Percentiles rank a stretch among this genome's conserved stretches.
Evolutionary conservation across 2,329 filamentous ascomycete species (phyloP).

Genomic region (Stachybotrys echinatus): DNA sequence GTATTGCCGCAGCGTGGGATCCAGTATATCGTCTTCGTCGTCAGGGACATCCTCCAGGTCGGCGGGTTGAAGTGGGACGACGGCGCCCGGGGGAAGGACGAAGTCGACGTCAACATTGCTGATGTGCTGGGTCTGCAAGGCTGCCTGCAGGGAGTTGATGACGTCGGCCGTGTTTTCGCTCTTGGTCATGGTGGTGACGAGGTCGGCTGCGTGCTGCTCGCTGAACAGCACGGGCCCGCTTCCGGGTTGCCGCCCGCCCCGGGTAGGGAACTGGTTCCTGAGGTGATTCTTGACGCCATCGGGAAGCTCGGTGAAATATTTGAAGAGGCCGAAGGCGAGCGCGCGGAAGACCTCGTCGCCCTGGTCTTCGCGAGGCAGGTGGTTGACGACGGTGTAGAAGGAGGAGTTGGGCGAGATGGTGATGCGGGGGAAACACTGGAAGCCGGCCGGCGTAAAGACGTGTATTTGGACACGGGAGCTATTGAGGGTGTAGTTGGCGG

Average conservation of each 20-base stretch:
- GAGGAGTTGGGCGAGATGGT: conserved; percentile 90
- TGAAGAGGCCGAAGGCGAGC: conserved; percentile 85
- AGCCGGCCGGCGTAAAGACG: conserved; percentile 82
- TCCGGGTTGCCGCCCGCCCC: conserved; percentile 50
- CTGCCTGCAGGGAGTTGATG: conserved; percentile 65
- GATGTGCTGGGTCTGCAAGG: conserved; percentile 74
- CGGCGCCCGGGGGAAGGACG: conserved; percentile 72
- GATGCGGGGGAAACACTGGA: conserved; percentile 84
- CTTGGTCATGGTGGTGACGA: conserved; percentile 78
- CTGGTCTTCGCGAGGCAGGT: conserved; percentile 88
- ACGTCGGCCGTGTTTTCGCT: conserved; percentile 73
- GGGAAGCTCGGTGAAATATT: conserved; percentile 88
- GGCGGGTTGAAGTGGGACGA: conserved; percentile 57
- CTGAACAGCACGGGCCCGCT: conserved; percentile 70
- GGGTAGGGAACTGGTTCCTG: conserved; percentile 50
- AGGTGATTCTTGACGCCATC: conserved; percentile 69
- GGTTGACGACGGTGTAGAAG: conserved; percentile 83
- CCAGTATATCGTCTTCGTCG: conserved; percentile 60
- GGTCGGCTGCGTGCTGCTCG: conserved; percentile 86
- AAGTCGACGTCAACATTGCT: conserved; percentile 86
- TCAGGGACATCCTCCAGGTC: conserved; percentile 55
- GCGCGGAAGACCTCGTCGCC: conserved; percentile 90
- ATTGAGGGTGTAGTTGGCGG: conserved; percentile 78
- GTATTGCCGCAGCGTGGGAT: conserved; percentile 64
- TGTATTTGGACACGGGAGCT: conserved; percentile 94